Percentiles rank a stretch among this genome's conserved stretches.
Conservation (phyloP, 2,329 filamentous ascomycete genomes). For the Cercospora sojina region DNA sequence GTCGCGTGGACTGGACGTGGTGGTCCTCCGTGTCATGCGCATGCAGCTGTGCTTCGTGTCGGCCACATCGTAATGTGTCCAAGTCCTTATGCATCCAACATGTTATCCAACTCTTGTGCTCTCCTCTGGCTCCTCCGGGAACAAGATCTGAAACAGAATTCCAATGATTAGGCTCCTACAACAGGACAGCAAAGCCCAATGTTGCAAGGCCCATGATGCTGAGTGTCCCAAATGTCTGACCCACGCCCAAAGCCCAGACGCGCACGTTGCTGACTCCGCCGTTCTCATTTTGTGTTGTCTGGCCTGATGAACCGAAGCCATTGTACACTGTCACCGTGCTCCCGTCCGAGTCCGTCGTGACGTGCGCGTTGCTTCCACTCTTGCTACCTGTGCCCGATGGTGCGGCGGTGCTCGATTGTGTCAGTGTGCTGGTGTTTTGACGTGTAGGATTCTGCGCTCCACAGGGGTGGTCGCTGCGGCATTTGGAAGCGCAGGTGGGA, state of each 20-base stretch:
- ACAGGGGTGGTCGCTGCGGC: constrained; percentile 68
- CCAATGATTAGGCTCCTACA: constrained; percentile 23
- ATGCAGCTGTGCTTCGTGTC: background rate
- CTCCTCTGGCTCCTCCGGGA: background rate
- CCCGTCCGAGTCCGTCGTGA: constrained; percentile 36
- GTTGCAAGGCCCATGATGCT: constrained; percentile 56
- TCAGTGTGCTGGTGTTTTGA: constrained; percentile 56
- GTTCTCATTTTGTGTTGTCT: constrained; percentile 30
- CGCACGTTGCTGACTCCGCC: constrained; percentile 24
- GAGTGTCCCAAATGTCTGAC: constrained; percentile 57
- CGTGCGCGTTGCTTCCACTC: constrained; percentile 38
- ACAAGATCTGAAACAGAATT: background rate
- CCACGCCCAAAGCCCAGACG: constrained; percentile 51
- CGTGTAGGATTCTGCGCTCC: constrained; percentile 65
- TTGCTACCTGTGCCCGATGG: constrained; percentile 26
- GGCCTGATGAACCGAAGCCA: constrained; percentile 42
- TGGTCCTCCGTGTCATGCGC: background rate
- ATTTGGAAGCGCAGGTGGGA: constrained; percentile 59
- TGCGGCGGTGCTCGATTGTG: constrained; percentile 42
- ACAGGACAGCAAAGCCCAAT: constrained; percentile 54
- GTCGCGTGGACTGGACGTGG: background rate
- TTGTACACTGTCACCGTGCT: constrained; percentile 42
- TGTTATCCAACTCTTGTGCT: background rate
- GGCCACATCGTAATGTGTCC: background rate
- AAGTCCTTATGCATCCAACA: background rate